Evolutionary conservation across 2,329 filamentous ascomycete genomes (phyloP).

Genomic region (Botrytis pseudocinerea): DNA sequence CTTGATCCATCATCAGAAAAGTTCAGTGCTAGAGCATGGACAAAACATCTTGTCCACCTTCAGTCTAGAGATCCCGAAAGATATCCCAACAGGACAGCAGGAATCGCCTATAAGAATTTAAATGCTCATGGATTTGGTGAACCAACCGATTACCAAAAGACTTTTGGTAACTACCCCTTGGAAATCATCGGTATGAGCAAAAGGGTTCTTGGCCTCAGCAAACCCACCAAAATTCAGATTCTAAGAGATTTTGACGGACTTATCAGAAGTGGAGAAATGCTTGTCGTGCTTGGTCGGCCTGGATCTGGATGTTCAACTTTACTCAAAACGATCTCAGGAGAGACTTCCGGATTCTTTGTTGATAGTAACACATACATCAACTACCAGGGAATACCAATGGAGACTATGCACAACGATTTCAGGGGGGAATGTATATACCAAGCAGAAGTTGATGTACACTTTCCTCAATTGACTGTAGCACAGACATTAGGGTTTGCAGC

Average conservation of each 20-base stretch:
- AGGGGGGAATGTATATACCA: constrained; percentile 72
- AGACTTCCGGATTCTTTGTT: constrained; percentile 58
- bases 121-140: constrained; percentile 27
- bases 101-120: constrained; percentile 26
- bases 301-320: constrained; percentile 65
- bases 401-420: constrained; percentile 59
- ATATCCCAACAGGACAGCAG: constrained; percentile 27
- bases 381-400: constrained; percentile 57
- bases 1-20: constrained; percentile 55
- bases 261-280: constrained; percentile 63
- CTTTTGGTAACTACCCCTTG: constrained; percentile 61
- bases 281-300: constrained; percentile 68
- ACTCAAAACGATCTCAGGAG: constrained; percentile 56
- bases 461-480: constrained; percentile 73
- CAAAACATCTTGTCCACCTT: constrained; percentile 54
- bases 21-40: constrained; percentile 60
- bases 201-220: constrained; percentile 52
- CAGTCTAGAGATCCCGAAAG: constrained; percentile 52
- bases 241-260: constrained; percentile 64
- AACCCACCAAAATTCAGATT: constrained; percentile 56
- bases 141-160: constrained; percentile 52
- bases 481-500: constrained; percentile 74
- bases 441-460: constrained; percentile 74
- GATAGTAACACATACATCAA: constrained; percentile 54
- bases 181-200: constrained; percentile 48